phyloP scores from a whole-genome alignment of 768 basidiomycete species.

The Trametes elegans region DNA sequence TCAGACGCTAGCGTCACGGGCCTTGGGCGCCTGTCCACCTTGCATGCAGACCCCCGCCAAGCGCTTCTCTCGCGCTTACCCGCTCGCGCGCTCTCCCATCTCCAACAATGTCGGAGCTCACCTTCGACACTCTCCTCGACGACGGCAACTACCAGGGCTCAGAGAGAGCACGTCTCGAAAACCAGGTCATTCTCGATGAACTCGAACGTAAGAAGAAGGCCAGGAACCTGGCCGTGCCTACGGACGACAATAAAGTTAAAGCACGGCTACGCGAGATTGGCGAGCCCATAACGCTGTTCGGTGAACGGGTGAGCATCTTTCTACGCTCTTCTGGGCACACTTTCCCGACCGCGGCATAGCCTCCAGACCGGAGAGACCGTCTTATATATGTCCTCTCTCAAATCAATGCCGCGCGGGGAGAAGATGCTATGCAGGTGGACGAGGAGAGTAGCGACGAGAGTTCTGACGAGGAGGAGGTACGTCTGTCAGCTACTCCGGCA shows the following conservation, averaged over 20 bases:
- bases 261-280: constrained; percentile 88
- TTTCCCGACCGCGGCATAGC: constrained; percentile 44
- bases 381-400: constrained; percentile 92
- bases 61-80: background rate
- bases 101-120: constrained; percentile 64
- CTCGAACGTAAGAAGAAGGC: constrained; percentile 98
- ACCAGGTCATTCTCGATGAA: constrained; percentile 88
- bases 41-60: background rate
- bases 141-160: constrained; percentile 75
- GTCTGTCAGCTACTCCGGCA: constrained; percentile 12
- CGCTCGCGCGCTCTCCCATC: background rate
- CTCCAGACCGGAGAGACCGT: constrained; percentile 94
- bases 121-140: constrained; percentile 72
- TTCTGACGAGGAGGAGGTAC: constrained; percentile 78
- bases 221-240: constrained; percentile 90
- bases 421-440: constrained; percentile 73
- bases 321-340: background rate
- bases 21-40: background rate
- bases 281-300: constrained; percentile 96
- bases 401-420: constrained; percentile 86
- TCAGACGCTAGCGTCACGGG: no score
- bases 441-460: constrained; percentile 67
- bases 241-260: constrained; percentile 93
- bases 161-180: constrained; percentile 74
- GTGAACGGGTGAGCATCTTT: constrained; percentile 76